phyloP scores from a whole-genome alignment of 805 yeast species.

The Lipomyces anomalus region DNA sequence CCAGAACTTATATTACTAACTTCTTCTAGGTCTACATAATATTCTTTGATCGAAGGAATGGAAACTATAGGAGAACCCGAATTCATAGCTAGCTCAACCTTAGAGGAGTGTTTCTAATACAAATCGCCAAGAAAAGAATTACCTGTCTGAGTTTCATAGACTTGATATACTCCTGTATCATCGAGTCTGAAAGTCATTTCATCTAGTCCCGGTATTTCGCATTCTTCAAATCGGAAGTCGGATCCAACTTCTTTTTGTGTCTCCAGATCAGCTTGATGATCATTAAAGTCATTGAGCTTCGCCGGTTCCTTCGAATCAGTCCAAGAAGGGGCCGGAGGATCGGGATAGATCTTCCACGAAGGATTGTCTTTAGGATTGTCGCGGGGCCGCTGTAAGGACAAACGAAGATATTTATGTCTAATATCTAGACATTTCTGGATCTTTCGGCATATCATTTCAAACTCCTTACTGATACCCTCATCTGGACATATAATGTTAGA shows the following conservation, averaged over 20 bases:
- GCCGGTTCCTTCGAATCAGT: constrained; percentile 53
- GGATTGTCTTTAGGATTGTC: constrained; percentile 79
- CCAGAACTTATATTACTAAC: constrained; percentile 74
- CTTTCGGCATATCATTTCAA: constrained; percentile 33
- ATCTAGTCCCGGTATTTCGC: constrained; percentile 50
- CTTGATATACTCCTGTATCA: constrained; percentile 66
- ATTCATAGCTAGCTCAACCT: background rate
- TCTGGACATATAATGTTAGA: background rate
- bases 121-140: too few relatives aligned
- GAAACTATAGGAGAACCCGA: constrained; percentile 41
- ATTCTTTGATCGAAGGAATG: constrained; percentile 82
- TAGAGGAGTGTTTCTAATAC: too few relatives aligned
- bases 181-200: constrained; percentile 44
- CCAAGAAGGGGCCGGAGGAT: constrained; percentile 91
- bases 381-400: constrained; percentile 64
- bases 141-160: constrained; percentile 28
- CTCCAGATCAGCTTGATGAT: constrained; percentile 23
- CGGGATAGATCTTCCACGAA: constrained; percentile 80
- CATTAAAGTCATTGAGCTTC: constrained; percentile 38
- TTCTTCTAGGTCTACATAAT: constrained; percentile 73
- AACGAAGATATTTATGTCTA: constrained; percentile 66
- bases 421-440: constrained; percentile 54
- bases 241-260: constrained; percentile 35
- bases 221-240: constrained; percentile 54
- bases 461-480: constrained; percentile 28